A percentile compares a stretch with the other conserved stretches of the same genome.
Evolutionary conservation across 2,329 filamentous ascomycete genomes (phyloP).

Genomic region (Alternaria sp.): DNA sequence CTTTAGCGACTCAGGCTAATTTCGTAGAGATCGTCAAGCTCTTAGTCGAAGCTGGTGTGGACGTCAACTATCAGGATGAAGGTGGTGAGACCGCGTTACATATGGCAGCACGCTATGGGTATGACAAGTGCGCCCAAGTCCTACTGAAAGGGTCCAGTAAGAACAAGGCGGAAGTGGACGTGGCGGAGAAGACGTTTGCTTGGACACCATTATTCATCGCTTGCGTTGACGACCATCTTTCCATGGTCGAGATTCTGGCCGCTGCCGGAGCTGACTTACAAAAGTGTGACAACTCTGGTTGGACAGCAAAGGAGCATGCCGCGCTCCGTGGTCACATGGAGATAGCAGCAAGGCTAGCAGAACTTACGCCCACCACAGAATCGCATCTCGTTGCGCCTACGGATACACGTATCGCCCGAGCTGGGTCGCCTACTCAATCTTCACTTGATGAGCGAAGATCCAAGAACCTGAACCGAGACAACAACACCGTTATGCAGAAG

Average conservation of each 20-base stretch:
- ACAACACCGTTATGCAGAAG: slow-evolving; percentile 51
- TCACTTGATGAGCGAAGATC: slow-evolving; percentile 63
- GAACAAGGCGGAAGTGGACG: slow-evolving; percentile 78
- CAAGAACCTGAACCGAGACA: slow-evolving; percentile 51
- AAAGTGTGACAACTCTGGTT: slow-evolving; percentile 83
- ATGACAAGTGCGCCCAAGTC: slow-evolving; percentile 79
- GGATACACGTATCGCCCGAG: slow-evolving; percentile 40
- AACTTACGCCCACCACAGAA: slow-evolving; percentile 58
- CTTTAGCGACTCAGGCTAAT: slow-evolving; percentile 87
- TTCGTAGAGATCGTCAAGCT: slow-evolving; percentile 85
- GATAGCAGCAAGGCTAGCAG: slow-evolving; percentile 75
- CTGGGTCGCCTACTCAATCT: slow-evolving; percentile 61
- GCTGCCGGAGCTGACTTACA: slow-evolving; percentile 79
- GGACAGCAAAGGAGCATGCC: slow-evolving; percentile 93
- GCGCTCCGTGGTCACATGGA: slow-evolving; percentile 86
- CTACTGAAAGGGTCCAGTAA: slow-evolving; percentile 73
- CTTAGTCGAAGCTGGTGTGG: slow-evolving; percentile 86
- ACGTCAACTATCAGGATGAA: slow-evolving; percentile 92
- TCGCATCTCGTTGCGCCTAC: slow-evolving; percentile 35
- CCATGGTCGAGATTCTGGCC: slow-evolving; percentile 78
- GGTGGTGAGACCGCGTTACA: slow-evolving; percentile 92
- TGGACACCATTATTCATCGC: slow-evolving; percentile 98
- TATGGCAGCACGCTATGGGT: slow-evolving; percentile 87
- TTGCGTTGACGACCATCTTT: slow-evolving; percentile 83
- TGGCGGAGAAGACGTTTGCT: slow-evolving; percentile 82